A percentile compares a stretch with the other conserved stretches of the same genome.
Evolutionary conservation across 2,329 filamentous ascomycete genomes (phyloP).

Genomic region (Pseudogymnoascus sp.): DNA sequence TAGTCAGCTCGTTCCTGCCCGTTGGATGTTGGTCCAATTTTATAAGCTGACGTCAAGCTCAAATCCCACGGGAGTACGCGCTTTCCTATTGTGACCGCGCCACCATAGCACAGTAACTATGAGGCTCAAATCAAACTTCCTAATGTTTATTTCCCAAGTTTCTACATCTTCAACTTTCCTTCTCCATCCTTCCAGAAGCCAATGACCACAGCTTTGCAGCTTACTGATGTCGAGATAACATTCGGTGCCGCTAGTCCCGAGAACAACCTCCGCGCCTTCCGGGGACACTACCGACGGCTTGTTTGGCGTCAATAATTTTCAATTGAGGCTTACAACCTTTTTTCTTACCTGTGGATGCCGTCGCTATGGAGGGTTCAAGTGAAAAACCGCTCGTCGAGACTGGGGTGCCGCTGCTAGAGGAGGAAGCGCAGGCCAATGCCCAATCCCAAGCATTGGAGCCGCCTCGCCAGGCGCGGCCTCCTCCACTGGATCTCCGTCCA

Average conservation of each 20-base stretch:
- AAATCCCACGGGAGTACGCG: not conserved
- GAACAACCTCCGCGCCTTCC: slow-evolving; percentile 1
- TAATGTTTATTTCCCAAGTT: not conserved
- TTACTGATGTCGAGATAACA: not conserved
- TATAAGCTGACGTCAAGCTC: slow-evolving; percentile 1
- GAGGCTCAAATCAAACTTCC: not conserved
- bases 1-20: not conserved
- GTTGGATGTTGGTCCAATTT: not conserved
- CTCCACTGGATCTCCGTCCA: not conserved
- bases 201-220: not conserved
- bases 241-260: not conserved
- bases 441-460: not conserved
- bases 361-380: not conserved
- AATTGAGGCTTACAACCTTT: not conserved
- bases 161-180: not conserved
- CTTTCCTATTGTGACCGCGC: not conserved
- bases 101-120: not conserved
- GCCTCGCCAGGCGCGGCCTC: not conserved
- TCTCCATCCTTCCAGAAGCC: not conserved
- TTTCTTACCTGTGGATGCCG: not conserved
- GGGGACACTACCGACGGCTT: not conserved
- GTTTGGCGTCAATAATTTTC: not conserved
- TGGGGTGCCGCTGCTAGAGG: not conserved
- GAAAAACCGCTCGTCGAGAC: not conserved
- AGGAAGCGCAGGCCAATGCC: not conserved